Evolutionary conservation across 495 filamentous ascomycete species (phyloP).

Genomic region (Neurospora sp.): DNA sequence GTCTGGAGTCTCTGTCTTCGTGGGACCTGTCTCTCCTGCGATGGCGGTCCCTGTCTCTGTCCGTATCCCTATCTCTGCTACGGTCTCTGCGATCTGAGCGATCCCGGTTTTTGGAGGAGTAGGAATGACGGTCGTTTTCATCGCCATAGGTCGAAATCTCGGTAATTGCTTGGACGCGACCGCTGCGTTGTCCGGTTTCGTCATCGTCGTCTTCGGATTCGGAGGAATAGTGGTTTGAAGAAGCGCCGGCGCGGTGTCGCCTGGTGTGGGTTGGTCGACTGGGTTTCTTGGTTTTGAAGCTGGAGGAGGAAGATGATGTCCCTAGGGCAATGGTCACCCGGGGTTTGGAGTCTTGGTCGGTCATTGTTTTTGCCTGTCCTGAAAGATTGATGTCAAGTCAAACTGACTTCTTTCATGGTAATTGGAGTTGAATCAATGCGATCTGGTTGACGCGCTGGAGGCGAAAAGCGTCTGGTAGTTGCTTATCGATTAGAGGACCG

Average conservation of each 20-base stretch:
- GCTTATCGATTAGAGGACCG: neutral
- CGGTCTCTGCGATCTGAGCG: neutral
- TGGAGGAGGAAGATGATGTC: neutral
- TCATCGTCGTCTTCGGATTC: constrained; percentile 9
- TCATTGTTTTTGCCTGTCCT: neutral
- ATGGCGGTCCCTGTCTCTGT: neutral
- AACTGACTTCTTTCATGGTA: neutral
- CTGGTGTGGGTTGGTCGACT: neutral
- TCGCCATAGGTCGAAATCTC: neutral
- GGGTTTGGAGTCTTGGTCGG: neutral
- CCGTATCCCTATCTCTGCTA: neutral
- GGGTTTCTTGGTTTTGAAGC: neutral
- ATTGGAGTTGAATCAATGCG: neutral
- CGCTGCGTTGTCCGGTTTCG: neutral
- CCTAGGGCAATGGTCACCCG: constrained; percentile 5
- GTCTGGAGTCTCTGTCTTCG: neutral
- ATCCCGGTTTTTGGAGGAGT: neutral
- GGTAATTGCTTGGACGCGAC: neutral
- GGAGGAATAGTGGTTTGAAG: neutral
- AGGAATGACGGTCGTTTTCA: neutral
- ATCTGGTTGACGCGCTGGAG: neutral
- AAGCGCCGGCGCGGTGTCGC: neutral
- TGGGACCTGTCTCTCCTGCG: neutral
- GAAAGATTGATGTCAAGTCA: neutral
- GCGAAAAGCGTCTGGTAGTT: neutral